These are phyloP conservation scores for Geotrichum macrosporum DNA, from an alignment of 1,139 yeast genomes.

Conservation along the genomic window DNA sequence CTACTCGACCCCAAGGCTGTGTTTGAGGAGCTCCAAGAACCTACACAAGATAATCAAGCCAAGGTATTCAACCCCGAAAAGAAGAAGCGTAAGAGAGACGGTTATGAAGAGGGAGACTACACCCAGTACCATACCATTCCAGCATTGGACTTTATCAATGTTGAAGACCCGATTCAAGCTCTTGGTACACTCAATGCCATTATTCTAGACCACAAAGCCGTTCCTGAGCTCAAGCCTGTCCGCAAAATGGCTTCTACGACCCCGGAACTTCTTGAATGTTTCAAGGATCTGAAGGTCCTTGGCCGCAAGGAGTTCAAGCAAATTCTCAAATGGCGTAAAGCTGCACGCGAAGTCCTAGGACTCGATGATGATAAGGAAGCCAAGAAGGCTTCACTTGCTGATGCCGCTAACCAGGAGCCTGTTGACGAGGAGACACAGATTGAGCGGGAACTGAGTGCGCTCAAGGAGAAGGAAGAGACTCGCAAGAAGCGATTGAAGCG, in stretches of 20 bases:
- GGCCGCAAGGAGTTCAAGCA: constrained; percentile 90
- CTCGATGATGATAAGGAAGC: constrained; percentile 47
- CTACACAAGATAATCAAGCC: constrained; percentile 73
- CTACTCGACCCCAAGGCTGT: constrained; percentile 88
- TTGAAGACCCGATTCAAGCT: constrained; percentile 78
- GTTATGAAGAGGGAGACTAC: constrained; percentile 94
- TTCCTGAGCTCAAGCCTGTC: constrained; percentile 68
- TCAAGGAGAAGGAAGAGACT: constrained; percentile 66
- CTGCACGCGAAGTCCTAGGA: constrained; percentile 75
- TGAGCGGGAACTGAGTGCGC: constrained; percentile 72
- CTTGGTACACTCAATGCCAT: constrained; percentile 56
- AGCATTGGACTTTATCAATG: constrained; percentile 71
- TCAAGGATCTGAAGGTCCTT: constrained; percentile 85
- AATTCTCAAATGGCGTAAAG: constrained; percentile 81
- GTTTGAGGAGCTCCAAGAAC: constrained; percentile 78
- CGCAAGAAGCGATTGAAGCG: constrained; percentile 75
- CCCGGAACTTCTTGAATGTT: constrained; percentile 70
- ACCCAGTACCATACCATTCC: constrained; percentile 69
- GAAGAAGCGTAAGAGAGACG: constrained; percentile 86
- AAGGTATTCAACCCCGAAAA: constrained; percentile 92
- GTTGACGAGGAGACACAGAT: constrained; percentile 86
- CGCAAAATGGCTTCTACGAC: constrained; percentile 72
- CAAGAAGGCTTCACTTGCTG: constrained; percentile 35
- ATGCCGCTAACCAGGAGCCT: constrained; percentile 48
- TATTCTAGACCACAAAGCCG: constrained; percentile 51